Evolutionary conservation across 2,329 filamentous ascomycete species (phyloP).

Genomic region (Colletotrichum costaricense): DNA sequence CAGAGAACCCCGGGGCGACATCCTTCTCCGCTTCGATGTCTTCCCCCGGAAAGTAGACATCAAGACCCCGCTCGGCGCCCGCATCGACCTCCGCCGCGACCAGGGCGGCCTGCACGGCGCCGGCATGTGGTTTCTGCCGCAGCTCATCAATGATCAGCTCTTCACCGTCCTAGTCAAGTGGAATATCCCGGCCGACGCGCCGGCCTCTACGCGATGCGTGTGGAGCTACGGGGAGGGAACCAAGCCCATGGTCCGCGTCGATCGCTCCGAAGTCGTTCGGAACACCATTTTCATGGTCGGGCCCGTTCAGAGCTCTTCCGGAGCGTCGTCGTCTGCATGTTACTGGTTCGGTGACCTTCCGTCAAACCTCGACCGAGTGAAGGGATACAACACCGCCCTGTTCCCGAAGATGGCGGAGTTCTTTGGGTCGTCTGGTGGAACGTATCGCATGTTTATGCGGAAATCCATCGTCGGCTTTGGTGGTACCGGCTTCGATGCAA

Average conservation of each 20-base stretch:
- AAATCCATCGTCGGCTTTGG: conserved; percentile 25
- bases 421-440: conserved; percentile 14
- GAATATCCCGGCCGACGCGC: conserved; percentile 28
- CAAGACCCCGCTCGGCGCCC: conserved; percentile 27
- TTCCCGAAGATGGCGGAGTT: conserved; percentile 28
- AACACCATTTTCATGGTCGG: conserved; percentile 37
- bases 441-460: conserved; percentile 35
- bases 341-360: conserved; percentile 37
- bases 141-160: conserved; percentile 17
- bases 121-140: conserved; percentile 34
- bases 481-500: conserved; percentile 25
- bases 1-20: conserved; percentile 28
- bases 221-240: conserved; percentile 37
- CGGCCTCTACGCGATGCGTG: conserved; percentile 32
- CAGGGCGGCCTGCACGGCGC: conserved; percentile 25
- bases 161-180: conserved; percentile 31
- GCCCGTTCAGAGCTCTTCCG: conserved; percentile 20
- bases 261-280: conserved; percentile 15
- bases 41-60: conserved; percentile 30
- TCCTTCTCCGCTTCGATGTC: conserved; percentile 32
- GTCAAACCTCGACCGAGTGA: conserved; percentile 22
- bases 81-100: conserved; percentile 32
- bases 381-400: conserved; percentile 30
- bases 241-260: conserved; percentile 19
- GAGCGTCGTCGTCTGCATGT: conserved; percentile 14